phyloP scores from a whole-genome alignment of 306 rosid species.

The Trifolium dubium region DNA sequence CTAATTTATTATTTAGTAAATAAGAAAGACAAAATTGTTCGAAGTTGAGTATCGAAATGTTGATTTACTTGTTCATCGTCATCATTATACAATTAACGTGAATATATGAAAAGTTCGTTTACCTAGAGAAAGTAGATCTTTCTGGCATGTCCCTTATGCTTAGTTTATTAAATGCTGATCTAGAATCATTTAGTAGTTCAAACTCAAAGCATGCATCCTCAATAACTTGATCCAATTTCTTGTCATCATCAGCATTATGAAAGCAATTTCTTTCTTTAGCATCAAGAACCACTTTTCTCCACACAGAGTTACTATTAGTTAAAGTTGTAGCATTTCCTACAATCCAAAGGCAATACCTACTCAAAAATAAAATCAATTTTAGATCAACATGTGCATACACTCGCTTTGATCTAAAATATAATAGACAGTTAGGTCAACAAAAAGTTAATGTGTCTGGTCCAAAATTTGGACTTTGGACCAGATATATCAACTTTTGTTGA shows the following conservation, averaged over 20 bases:
- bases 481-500: too few species aligned
- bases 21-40: too few species aligned
- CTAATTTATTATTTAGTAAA: too few species aligned
- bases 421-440: too few species aligned
- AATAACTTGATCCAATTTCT: slow-evolving; percentile 46
- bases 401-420: too few species aligned
- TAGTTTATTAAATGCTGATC: slow-evolving; percentile 34
- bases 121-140: slow-evolving; percentile 19
- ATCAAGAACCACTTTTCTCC: slow-evolving; percentile 53
- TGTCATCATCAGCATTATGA: slow-evolving; percentile 56
- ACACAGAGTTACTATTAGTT: slow-evolving; percentile 39
- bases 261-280: slow-evolving; percentile 54
- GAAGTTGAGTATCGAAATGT: neutral
- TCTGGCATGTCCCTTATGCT: slow-evolving; percentile 23
- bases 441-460: too few species aligned
- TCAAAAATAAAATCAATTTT: neutral
- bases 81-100: neutral
- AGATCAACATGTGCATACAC: neutral
- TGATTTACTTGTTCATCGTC: neutral
- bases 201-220: slow-evolving; percentile 35
- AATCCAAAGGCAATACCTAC: slow-evolving; percentile 61
- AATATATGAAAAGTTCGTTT: slow-evolving; percentile 1
- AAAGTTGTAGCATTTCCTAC: slow-evolving; percentile 61
- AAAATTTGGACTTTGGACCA: too few species aligned
- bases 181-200: slow-evolving; percentile 23